phyloP scores from a whole-genome alignment of 257 asterid genomes.

The Paulownia fortunei region DNA sequence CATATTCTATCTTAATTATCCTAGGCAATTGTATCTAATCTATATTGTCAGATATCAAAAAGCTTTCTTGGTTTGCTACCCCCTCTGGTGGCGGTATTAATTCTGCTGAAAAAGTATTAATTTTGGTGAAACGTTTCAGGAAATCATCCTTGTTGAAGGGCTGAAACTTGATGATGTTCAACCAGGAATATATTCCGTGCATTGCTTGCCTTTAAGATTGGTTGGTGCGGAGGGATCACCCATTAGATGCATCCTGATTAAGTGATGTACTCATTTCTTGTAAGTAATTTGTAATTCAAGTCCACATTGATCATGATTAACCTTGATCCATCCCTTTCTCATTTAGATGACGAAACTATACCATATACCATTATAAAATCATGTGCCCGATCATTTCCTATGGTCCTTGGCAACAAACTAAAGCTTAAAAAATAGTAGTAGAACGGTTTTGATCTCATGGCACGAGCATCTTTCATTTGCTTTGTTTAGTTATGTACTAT shows the following conservation, averaged over 20 bases:
- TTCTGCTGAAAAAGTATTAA: not conserved
- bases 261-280: slow-evolving; percentile 42
- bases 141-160: slow-evolving; percentile 93
- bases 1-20: not conserved
- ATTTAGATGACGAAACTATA: not conserved
- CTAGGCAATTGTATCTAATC: not conserved
- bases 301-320: not conserved
- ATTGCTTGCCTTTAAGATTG: slow-evolving; percentile 90
- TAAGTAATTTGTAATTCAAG: not conserved
- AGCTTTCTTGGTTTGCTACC: not conserved
- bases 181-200: slow-evolving; percentile 74
- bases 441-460: not conserved
- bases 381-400: no score
- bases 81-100: not conserved
- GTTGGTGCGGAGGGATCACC: slow-evolving; percentile 98
- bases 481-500: not conserved
- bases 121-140: slow-evolving; percentile 55
- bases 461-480: not conserved
- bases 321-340: not conserved
- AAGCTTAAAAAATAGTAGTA: no score
- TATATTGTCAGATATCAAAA: not conserved
- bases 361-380: not conserved
- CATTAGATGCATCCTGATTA: slow-evolving; percentile 88
- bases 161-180: slow-evolving; percentile 74
- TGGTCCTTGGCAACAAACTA: no score